Evolutionary conservation across 495 filamentous ascomycete species (phyloP), one percentile per base, ranked within the genome.

Genomic region (Lepidopterella palustris): DNA sequence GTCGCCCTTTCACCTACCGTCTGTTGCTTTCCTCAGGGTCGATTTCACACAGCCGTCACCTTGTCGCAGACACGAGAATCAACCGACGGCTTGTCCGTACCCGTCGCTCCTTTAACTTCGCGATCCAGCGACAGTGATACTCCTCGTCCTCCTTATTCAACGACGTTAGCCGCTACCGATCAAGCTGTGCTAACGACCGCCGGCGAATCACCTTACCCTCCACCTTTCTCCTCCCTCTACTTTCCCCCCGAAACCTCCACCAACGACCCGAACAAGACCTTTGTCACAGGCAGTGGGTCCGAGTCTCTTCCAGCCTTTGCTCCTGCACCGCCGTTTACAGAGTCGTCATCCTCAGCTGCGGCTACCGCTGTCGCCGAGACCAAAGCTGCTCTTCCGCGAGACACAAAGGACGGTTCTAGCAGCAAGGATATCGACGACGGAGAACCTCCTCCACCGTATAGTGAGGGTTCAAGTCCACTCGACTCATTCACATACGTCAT

Each of bases 401-500:
- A 95, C 68, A 84, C 80, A 62, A 95, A 95, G 75, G 83, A 85
- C 59, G 85, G 88, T 57, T 78, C 81, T 9, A 76, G 79, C 31
- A 81, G 79, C 53, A 87, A 87, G 69, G 82, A 80, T 61, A 77
- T 88, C 64, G 90, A 96, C 75, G 88, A 95, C 70, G 80, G 81
- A 71, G 91, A 96, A 75, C 93, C 93, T 21, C 93, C 93, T 61
- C 93, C 93, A 49, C 93, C 93, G 39, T 98, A 98, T 72, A 90
- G 88, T 58, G 93, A 97, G 82, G 90, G 91, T 62, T 85, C 80
- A 57, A 96, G 89, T 74, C 95, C 95, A 52, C 84, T 98, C 72
- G 83, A 87, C 48, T 90, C 88, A 47, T 98, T 98, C 70, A 87
- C 88, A 67, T 98, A 96, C 84, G 85, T 95, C 66, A 97, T 97